phyloP scores from a whole-genome alignment of 305 asterid species.

The Salvia sclarea region DNA sequence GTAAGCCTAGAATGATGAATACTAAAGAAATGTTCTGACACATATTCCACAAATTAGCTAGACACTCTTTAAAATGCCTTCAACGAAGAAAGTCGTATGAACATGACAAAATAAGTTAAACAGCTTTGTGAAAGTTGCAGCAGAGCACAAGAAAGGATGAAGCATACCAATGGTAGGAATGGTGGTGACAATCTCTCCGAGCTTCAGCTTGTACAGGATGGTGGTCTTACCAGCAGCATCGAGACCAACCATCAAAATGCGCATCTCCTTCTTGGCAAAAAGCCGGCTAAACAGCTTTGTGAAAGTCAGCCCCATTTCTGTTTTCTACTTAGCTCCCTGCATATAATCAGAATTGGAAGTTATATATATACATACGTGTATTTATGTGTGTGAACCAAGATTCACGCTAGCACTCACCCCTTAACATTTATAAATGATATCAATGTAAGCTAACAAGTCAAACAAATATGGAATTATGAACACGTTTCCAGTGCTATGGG shows the following conservation, averaged over 20 bases:
- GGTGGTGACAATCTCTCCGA: slow-evolving; percentile 90
- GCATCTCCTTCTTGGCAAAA: slow-evolving; percentile 92
- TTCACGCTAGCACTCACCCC: background rate
- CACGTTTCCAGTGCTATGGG: background rate
- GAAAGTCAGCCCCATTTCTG: slow-evolving; percentile 72
- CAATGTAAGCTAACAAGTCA: background rate
- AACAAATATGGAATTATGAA: background rate
- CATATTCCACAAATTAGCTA: slow-evolving; percentile 3
- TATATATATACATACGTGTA: background rate
- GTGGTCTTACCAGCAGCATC: slow-evolving; percentile 99
- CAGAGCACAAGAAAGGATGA: slow-evolving; percentile 8
- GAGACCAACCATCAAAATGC: slow-evolving; percentile 94
- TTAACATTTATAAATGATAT: background rate
- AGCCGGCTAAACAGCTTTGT: slow-evolving; percentile 86
- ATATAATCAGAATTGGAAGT: slow-evolving; percentile 6
- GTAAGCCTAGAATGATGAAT: slow-evolving; percentile 10
- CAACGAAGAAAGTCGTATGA: background rate
- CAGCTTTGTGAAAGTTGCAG: slow-evolving; percentile 12
- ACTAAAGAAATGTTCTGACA: background rate
- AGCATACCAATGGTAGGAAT: slow-evolving; percentile 88
- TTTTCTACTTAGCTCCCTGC: slow-evolving; percentile 40
- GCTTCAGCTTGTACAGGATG: slow-evolving; percentile 94
- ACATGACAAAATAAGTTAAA: background rate
- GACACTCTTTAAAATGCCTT: background rate
- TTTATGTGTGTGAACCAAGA: background rate